A percentile compares a stretch with the other conserved stretches of the same genome.
phyloP scores from a whole-genome alignment of 23 red algal genomes.

The Gracilaria domingensis region DNA sequence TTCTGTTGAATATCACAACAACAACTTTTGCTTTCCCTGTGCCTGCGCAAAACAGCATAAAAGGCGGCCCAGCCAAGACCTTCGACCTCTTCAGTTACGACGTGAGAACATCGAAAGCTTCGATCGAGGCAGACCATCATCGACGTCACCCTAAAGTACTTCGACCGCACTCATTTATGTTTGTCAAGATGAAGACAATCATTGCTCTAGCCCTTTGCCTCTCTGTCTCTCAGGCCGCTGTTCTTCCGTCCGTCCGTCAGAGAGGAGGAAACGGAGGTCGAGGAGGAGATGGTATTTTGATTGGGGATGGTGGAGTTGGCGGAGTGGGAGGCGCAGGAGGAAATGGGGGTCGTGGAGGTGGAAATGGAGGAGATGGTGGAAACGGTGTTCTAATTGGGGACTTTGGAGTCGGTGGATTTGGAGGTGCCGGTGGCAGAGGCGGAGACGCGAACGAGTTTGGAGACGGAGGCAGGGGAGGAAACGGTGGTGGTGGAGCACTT shows the following conservation, averaged over 20 bases:
- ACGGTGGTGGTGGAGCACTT: background rate
- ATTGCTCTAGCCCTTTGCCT: background rate
- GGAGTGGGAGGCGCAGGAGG: background rate
- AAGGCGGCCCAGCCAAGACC: too few relatives aligned
- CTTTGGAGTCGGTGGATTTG: background rate
- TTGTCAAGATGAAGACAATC: background rate
- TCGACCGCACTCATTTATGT: too few relatives aligned
- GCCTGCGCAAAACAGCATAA: too few relatives aligned
- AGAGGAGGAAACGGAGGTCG: slow-evolving; percentile 5
- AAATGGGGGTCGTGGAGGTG: slow-evolving; percentile 4
- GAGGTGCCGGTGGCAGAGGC: background rate
- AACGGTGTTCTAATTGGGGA: background rate
- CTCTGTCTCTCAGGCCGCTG: background rate
- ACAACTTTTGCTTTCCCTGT: too few relatives aligned
- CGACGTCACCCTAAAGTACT: too few relatives aligned
- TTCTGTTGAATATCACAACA: too few relatives aligned
- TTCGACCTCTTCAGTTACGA: too few relatives aligned
- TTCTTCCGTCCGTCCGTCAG: background rate
- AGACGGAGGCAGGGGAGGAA: background rate
- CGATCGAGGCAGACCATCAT: too few relatives aligned
- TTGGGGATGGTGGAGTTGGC: background rate
- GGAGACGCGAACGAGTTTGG: background rate
- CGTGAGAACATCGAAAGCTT: too few relatives aligned
- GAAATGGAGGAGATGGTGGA: slow-evolving; percentile 2
- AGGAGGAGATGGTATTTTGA: background rate